These are phyloP conservation scores for Termitomyces sp. DNA, from an alignment of 768 basidiomycete species.

Conservation along the genomic window DNA sequence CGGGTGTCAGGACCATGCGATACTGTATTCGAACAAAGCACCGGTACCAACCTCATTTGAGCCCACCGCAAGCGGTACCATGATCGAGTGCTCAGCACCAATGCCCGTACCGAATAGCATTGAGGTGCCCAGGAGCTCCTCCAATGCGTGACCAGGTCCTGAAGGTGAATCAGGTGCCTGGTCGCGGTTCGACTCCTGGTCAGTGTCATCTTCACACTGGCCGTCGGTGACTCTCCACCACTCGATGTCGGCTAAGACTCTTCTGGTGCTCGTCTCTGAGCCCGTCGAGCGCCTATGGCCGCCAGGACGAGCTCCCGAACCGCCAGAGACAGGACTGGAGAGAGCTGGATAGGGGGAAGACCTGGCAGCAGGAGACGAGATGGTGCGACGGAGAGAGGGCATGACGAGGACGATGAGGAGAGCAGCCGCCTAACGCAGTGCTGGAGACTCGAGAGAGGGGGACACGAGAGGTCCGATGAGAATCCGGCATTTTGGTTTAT, in stretches of 20 bases:
- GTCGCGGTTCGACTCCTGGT: constrained; percentile 36
- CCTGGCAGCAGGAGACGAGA: constrained; percentile 66
- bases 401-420: constrained; percentile 24
- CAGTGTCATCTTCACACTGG: constrained; percentile 46
- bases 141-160: constrained; percentile 10
- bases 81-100: constrained; percentile 32
- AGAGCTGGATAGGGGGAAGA: constrained; percentile 58
- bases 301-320: constrained; percentile 26
- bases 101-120: constrained; percentile 28
- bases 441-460: constrained; percentile 22
- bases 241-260: constrained; percentile 81
- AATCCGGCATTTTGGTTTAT: constrained; percentile 31
- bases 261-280: constrained; percentile 56
- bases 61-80: constrained; percentile 23
- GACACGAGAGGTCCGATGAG: constrained; percentile 29
- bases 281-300: constrained; percentile 61
- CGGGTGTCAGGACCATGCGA: constrained; percentile 8
- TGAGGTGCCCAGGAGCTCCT: constrained; percentile 17
- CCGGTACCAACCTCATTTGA: constrained; percentile 31
- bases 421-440: constrained; percentile 51
- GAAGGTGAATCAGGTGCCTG: constrained; percentile 23
- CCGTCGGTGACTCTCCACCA: constrained; percentile 82
- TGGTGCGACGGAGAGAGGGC: constrained; percentile 79
- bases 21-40: constrained; percentile 4
- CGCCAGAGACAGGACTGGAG: constrained; percentile 26